Evolutionary conservation across 164 flowering plant species (phyloP).

Genomic region (Aristolochia fimbriata): DNA sequence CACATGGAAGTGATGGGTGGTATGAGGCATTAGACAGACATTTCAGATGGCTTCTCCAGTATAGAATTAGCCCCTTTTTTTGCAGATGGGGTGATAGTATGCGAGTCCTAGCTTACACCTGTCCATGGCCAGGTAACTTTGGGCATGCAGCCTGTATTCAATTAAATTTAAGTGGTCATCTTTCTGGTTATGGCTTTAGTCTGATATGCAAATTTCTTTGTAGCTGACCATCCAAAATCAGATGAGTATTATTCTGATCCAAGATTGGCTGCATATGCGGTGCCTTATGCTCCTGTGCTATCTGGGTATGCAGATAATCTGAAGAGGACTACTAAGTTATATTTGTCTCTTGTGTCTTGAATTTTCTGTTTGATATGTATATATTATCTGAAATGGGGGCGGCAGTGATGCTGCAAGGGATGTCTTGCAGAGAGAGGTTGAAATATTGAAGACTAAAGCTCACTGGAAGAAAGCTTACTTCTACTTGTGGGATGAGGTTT

Average conservation of each 20-base stretch:
- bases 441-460: constrained; percentile 58
- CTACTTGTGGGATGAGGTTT: constrained; percentile 99
- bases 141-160: background rate
- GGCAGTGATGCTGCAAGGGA: constrained; percentile 52
- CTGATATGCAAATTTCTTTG: background rate
- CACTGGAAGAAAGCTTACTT: constrained; percentile 97
- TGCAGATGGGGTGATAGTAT: constrained; percentile 93
- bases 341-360: constrained; percentile 1
- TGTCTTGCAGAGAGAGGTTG: constrained; percentile 62
- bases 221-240: constrained; percentile 89
- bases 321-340: background rate
- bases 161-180: too few species aligned
- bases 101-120: constrained; percentile 92
- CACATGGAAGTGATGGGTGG: constrained; percentile 86
- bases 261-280: constrained; percentile 92
- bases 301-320: constrained; percentile 39
- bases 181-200: background rate
- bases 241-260: constrained; percentile 89
- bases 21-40: constrained; percentile 70
- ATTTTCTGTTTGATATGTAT: constrained; percentile 9
- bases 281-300: constrained; percentile 58
- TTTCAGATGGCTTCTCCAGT: constrained; percentile 96
- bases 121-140: constrained; percentile 87
- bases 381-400: constrained; percentile 25
- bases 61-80: constrained; percentile 84